A percentile compares a stretch with the other conserved stretches of the same genome.
These are phyloP conservation scores for Verticillium albo-atrum DNA, from an alignment of 2,329 filamentous ascomycete genomes.

Conservation along the genomic window DNA sequence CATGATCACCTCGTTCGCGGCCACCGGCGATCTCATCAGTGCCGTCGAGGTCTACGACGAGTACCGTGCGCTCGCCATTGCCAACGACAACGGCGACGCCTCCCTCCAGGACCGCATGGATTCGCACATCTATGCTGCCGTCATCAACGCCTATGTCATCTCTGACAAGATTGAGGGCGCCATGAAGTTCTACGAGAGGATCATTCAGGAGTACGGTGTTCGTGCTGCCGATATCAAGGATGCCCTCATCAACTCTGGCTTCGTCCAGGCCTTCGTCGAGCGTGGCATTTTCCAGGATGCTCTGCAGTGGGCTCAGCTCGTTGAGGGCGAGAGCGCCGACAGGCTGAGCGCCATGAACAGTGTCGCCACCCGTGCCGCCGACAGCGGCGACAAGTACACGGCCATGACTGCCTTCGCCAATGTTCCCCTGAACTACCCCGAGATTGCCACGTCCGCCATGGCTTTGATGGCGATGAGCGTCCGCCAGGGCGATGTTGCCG, in stretches of 20 bases:
- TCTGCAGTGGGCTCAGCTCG: constrained; percentile 64
- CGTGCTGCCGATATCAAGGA: constrained; percentile 63
- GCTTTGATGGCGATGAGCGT: constrained; percentile 85
- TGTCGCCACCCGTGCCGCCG: constrained; percentile 75
- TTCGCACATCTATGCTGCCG: constrained; percentile 80
- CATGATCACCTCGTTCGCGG: constrained; percentile 93
- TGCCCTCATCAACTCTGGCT: constrained; percentile 65
- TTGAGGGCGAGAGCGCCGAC: constrained; percentile 46
- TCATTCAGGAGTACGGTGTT: constrained; percentile 59
- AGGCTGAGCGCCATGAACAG: constrained; percentile 63
- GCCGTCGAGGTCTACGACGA: constrained; percentile 95
- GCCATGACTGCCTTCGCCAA: constrained; percentile 63
- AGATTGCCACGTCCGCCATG: constrained; percentile 58
- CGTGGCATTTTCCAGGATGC: constrained; percentile 69
- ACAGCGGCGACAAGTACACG: constrained; percentile 65
- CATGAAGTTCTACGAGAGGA: constrained; percentile 78
- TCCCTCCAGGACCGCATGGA: constrained; percentile 70
- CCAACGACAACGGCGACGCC: constrained; percentile 69
- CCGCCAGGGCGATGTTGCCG: constrained; percentile 72
- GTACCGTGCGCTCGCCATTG: constrained; percentile 84
- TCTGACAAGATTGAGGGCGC: constrained; percentile 78
- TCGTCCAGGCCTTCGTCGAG: constrained; percentile 74
- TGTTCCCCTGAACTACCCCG: constrained; percentile 46
- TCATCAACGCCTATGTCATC: constrained; percentile 83
- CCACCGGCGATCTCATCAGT: constrained; percentile 73